Base-by-base conservation (phyloP, 1,139 yeast species). In the Geotrichum restrictum region DNA sequence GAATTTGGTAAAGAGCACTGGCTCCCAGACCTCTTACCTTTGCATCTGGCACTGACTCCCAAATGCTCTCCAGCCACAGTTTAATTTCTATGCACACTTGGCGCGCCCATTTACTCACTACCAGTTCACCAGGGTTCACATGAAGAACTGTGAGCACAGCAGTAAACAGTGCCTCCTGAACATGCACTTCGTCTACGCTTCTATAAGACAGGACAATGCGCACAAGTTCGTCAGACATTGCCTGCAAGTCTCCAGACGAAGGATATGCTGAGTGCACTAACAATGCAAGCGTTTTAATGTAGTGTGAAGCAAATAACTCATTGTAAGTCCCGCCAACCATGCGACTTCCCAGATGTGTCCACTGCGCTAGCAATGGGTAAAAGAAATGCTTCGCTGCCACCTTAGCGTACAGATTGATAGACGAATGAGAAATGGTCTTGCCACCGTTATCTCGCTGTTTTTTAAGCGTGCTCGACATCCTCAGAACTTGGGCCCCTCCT, bases 231-330 rank as follows among this genome's bases (percentile, higher is more conserved):
- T 70, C 66, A 0, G 79, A 70, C 88, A 85, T 83, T 41, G 80
- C 86, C 1, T 70, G 66, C 19, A 81, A 60, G 52, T 79, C 78
- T 0, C 68, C 60, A 0, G 79, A 70, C 0, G 80, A 67, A 0
- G 88, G 88, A 57, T 77, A 77, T 0, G 85, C 81, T 48, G 82
- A 71, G 52, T 80, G 80, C 27, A 83, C 65, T 5, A 85, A 61
- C 21, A 85, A 63, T 0, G 81, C 74, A 55, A 85, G 63, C 0
- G 88, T 81, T 53, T 80, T 77, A 50, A 85, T 61, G 63, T 75
- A 83, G 62, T 84, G 91, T 0, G 81, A 76, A 32, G 74, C 71
- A 38, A 84, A 68, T 1, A 83, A 62, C 0, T 81, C 73, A 0
- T 85, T 78, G 62, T 80, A 81, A 40, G 73, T 74, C 0, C 86